Evolutionary conservation across 805 yeast genomes (phyloP).

Genomic region (Candida quercuum): DNA sequence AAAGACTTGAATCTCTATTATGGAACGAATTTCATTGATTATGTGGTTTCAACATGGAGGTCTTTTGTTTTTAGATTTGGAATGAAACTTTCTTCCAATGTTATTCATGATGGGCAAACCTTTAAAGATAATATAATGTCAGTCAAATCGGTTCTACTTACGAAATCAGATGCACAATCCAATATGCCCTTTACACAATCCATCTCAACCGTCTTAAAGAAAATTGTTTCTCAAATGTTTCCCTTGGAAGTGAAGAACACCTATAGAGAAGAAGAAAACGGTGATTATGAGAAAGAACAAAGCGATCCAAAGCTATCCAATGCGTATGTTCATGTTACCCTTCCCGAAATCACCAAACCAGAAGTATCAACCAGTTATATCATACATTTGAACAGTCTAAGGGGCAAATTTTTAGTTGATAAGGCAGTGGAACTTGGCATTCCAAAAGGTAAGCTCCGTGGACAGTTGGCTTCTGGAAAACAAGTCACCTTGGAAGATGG

Average conservation of each 20-base stretch:
- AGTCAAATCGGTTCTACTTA: constrained; percentile 11
- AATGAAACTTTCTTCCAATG: constrained; percentile 37
- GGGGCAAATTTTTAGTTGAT: constrained; percentile 71
- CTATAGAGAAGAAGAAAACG: constrained; percentile 30
- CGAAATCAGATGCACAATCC: background rate
- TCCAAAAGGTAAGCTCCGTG: constrained; percentile 56
- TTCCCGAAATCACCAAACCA: constrained; percentile 22
- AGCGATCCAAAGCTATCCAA: constrained; percentile 32
- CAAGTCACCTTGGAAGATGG: constrained; percentile 57
- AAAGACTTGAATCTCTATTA: constrained; percentile 50
- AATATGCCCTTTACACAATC: constrained; percentile 5
- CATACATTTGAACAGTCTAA: constrained; percentile 55
- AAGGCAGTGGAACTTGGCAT: constrained; percentile 68
- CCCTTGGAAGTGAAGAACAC: constrained; percentile 40
- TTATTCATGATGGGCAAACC: constrained; percentile 17
- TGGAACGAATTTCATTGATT: constrained; percentile 42
- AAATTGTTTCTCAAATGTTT: constrained; percentile 48
- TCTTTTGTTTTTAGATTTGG: constrained; percentile 81
- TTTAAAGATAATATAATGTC: constrained; percentile 31
- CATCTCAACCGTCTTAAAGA: constrained; percentile 5
- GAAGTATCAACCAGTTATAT: constrained; percentile 55
- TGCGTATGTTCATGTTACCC: constrained; percentile 29
- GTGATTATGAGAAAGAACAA: constrained; percentile 13
- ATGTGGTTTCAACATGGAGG: constrained; percentile 76
- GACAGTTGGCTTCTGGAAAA: constrained; percentile 54